Evolutionary conservation across 2,329 filamentous ascomycete genomes (phyloP), one percentile per base, ranked within the genome.

Genomic region (Trichoderma guizhouense): DNA sequence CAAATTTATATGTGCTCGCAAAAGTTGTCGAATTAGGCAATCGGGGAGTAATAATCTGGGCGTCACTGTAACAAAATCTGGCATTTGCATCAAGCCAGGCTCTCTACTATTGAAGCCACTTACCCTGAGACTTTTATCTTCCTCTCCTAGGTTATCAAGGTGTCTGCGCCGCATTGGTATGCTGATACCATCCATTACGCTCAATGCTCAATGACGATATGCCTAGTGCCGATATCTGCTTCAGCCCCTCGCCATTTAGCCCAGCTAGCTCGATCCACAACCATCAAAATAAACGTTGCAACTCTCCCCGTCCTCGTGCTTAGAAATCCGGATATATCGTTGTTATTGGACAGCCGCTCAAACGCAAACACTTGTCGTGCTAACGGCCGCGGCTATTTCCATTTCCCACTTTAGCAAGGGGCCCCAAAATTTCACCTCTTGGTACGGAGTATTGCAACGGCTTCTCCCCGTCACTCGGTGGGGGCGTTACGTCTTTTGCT

Each of bases 311-410:
- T 43, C 39, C 61, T 36, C 24, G 39, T 68, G 65, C 57, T 69
- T 69, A 69, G 66, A 69, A 69, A 69, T 69, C 66, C 66, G 66
- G 66, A 69, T 26, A 69, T 69, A 69, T 53, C 66, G 24, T 47
- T 61, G 28, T 12, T 61, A 61, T 61, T 69, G 34, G 66, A 39
- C 36, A 39, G 18, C 43, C 28, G 57, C 11, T 6, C 57, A 51
- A 7, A 57, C 55, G 60, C 26, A 55, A 58, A 43, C 9, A 30
- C 43, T 32, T 21, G 47, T 18, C 47, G 30, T 32, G n/a, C 36
- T 26, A 32, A 30, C 34, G 66, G 28, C 24, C 24, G 55, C 66
- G 66, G 66, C 57, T 69, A 69, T 69, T 51, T 61, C 26, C 36
- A 39, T 39, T 39, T 39, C 15, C 36, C 53, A 11, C 30, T 15